Percentiles rank a stretch among this genome's conserved stretches.
Evolutionary conservation across 805 yeast species (phyloP).

Genomic region (Barnettozyma wickerhamii): DNA sequence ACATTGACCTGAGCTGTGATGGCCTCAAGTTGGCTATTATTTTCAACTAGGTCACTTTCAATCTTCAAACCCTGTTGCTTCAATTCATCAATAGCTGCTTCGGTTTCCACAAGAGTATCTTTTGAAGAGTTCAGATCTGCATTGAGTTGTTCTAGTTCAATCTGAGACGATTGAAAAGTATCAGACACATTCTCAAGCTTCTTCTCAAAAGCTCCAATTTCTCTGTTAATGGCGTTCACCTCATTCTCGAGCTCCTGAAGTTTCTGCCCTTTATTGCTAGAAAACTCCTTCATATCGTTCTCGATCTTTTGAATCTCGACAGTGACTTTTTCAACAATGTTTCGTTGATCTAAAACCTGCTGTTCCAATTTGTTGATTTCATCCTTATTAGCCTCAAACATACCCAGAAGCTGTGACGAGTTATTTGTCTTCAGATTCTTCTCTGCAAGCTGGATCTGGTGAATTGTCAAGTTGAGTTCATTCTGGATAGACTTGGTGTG

Average conservation of each 20-base stretch:
- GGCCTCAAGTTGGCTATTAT: constrained; percentile 25
- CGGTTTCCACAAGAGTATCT: constrained; percentile 37
- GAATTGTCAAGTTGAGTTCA: constrained; percentile 50
- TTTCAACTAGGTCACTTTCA: constrained; percentile 26
- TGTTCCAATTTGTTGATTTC: constrained; percentile 42
- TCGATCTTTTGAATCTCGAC: constrained; percentile 52
- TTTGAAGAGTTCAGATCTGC: constrained; percentile 47
- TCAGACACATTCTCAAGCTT: constrained; percentile 44
- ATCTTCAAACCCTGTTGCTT: constrained; percentile 23
- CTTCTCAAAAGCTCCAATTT: constrained; percentile 33
- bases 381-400: constrained; percentile 38
- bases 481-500: constrained; percentile 55
- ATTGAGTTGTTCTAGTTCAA: constrained; percentile 65
- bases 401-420: constrained; percentile 50
- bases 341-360: constrained; percentile 34
- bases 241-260: constrained; percentile 59
- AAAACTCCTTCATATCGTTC: constrained; percentile 78
- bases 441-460: constrained; percentile 52
- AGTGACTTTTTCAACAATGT: constrained; percentile 29
- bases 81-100: constrained; percentile 32
- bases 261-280: constrained; percentile 73
- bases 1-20: constrained; percentile 22
- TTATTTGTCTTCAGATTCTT: constrained; percentile 53
- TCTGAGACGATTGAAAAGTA: constrained; percentile 55
- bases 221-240: constrained; percentile 35